phyloP scores from a whole-genome alignment of 2,329 filamentous ascomycete species.

The Monosporascus sp. region DNA sequence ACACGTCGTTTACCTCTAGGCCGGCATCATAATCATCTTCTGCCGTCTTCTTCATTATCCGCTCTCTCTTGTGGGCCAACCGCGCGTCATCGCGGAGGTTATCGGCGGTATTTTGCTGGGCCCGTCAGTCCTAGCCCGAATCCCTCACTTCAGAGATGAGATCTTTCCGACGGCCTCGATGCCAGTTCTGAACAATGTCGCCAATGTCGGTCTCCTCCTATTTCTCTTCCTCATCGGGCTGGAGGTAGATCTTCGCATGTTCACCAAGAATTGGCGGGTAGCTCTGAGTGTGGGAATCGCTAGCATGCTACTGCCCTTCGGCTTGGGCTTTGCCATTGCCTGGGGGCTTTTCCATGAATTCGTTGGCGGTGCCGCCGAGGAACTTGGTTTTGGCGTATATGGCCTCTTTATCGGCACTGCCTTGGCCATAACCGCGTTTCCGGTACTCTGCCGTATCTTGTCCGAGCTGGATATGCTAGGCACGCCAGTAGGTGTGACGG shows the following conservation, averaged over 20 bases:
- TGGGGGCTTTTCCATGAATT: slow-evolving; percentile 68
- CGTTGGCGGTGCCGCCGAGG: slow-evolving; percentile 22
- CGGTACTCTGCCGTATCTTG: slow-evolving; percentile 88
- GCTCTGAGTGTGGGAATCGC: slow-evolving; percentile 62
- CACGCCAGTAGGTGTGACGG: slow-evolving; percentile 83
- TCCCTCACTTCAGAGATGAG: slow-evolving; percentile 60
- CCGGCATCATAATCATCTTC: slow-evolving; percentile 67
- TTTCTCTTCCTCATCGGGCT: slow-evolving; percentile 73
- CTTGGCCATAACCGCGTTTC: slow-evolving; percentile 86
- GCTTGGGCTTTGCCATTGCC: slow-evolving; percentile 63
- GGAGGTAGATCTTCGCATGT: slow-evolving; percentile 65
- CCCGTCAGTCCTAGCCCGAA: slow-evolving; percentile 68
- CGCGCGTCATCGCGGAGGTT: slow-evolving; percentile 73
- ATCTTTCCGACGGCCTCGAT: slow-evolving; percentile 66
- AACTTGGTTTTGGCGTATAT: slow-evolving; percentile 38
- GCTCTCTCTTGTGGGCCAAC: slow-evolving; percentile 65
- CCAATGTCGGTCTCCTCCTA: slow-evolving; percentile 66
- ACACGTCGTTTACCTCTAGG: slow-evolving; percentile 34
- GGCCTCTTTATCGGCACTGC: slow-evolving; percentile 83
- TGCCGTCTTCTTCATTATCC: slow-evolving; percentile 68
- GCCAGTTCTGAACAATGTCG: slow-evolving; percentile 61
- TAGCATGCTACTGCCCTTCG: slow-evolving; percentile 70
- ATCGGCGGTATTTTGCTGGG: slow-evolving; percentile 70
- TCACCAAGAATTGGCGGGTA: slow-evolving; percentile 65
- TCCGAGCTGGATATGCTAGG: slow-evolving; percentile 82